These are phyloP conservation scores for Chamaecrista fasciculata DNA, from an alignment of 306 rosid species.

Conservation along the genomic window DNA sequence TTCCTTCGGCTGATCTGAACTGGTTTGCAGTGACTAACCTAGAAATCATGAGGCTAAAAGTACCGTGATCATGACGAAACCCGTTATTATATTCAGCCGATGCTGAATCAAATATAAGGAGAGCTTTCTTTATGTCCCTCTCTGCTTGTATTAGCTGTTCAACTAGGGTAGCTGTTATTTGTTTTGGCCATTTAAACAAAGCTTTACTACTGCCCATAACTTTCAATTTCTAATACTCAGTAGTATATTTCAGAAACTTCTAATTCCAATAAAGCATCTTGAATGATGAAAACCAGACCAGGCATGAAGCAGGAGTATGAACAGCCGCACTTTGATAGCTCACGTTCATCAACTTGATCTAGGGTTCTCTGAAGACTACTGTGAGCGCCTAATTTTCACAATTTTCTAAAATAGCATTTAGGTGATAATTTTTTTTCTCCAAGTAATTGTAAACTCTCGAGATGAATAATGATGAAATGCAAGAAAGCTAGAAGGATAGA, in stretches of 20 bases:
- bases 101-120: slow-evolving; percentile 67
- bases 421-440: no score
- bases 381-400: no score
- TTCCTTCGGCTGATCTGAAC: slow-evolving; percentile 68
- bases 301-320: no score
- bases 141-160: slow-evolving; percentile 67
- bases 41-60: slow-evolving; percentile 65
- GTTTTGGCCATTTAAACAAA: slow-evolving; percentile 71
- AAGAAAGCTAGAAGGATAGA: no score
- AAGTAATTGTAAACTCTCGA: no score
- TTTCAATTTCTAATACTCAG: not conserved
- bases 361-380: no score
- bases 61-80: slow-evolving; percentile 67
- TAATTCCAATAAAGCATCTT: not conserved
- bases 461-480: no score
- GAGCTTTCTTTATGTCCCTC: slow-evolving; percentile 58
- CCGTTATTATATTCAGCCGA: slow-evolving; percentile 80
- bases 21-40: slow-evolving; percentile 64
- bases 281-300: no score
- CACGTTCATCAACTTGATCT: no score
- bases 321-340: no score
- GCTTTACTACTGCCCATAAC: slow-evolving; percentile 60
- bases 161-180: slow-evolving; percentile 55
- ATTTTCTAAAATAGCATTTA: no score
- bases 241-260: slow-evolving; percentile 1